phyloP scores from a whole-genome alignment of 2,329 filamentous ascomycete genomes.

The Verticillium isaacii region DNA sequence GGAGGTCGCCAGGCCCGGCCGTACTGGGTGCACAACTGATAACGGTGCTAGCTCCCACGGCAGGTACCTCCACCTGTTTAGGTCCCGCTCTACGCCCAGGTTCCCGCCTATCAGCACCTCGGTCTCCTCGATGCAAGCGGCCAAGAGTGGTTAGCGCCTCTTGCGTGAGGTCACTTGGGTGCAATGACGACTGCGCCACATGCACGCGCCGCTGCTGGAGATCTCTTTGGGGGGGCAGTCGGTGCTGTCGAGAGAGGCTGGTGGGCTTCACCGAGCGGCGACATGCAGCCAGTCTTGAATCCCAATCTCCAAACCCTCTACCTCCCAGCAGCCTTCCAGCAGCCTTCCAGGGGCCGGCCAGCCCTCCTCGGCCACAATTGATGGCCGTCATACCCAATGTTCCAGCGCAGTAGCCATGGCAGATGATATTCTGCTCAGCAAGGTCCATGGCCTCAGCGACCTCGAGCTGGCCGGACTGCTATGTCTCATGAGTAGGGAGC shows the following conservation, averaged over 20 bases:
- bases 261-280: neutral
- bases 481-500: slow-evolving; percentile 74
- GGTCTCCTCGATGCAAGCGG: slow-evolving; percentile 6
- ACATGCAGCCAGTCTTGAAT: neutral
- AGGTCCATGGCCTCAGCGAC: slow-evolving; percentile 76
- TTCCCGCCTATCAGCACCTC: slow-evolving; percentile 12
- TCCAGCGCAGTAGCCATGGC: slow-evolving; percentile 45
- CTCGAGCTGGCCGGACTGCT: slow-evolving; percentile 83
- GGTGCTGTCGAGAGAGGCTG: neutral
- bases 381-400: neutral
- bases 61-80: neutral
- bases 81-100: slow-evolving; percentile 3
- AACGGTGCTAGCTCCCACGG: neutral
- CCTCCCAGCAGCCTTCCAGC: neutral
- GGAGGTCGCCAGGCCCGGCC: slow-evolving; percentile 6
- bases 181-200: slow-evolving; percentile 4
- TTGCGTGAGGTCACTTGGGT: slow-evolving; percentile 2
- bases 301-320: neutral
- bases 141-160: slow-evolving; percentile 6
- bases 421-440: slow-evolving; percentile 56
- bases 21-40: neutral
- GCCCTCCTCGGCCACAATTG: neutral
- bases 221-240: neutral
- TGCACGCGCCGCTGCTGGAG: neutral
- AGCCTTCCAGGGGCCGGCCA: neutral